Evolutionary conservation across 78 protist genomes (phyloP).

Genomic region (Tieghemostelium lacteum): DNA sequence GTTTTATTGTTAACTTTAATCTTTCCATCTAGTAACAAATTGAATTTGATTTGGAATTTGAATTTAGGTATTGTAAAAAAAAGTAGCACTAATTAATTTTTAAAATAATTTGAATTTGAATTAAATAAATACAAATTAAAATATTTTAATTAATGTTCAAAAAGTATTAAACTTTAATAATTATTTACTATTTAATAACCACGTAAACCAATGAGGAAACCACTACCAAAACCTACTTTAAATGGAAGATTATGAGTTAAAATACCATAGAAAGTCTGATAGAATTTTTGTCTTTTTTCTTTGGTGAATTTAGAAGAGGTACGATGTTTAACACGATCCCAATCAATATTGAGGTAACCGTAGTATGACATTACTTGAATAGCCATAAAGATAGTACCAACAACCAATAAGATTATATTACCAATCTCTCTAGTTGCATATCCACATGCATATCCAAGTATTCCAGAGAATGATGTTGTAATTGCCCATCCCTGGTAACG

Average conservation of each 20-base stretch:
- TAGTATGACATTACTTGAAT: conserved; percentile 60
- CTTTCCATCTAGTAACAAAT: no score
- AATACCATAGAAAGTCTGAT: conserved; percentile 1
- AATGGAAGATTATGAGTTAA: conserved; percentile 54
- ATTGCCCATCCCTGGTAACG: conserved; percentile 7
- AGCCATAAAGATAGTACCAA: conserved; percentile 42
- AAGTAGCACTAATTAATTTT: no score
- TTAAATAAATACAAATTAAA: no score
- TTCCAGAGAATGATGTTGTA: conserved; percentile 38
- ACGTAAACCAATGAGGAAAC: conserved; percentile 48
- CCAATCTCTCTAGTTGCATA: conserved; percentile 47
- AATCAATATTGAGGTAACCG: conserved; percentile 61
- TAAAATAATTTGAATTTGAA: no score
- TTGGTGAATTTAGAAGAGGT: conserved; percentile 51
- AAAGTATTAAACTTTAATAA: no score
- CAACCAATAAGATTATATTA: conserved; percentile 32
- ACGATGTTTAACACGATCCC: conserved; percentile 18
- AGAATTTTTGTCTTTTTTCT: conserved; percentile 39
- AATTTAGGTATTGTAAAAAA: no score
- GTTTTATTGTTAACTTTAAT: no score
- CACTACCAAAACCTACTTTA: conserved; percentile 47
- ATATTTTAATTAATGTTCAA: no score
- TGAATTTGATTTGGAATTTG: no score
- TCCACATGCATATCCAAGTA: conserved; percentile 59
- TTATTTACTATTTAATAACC: no score